Conservation (phyloP, 2,329 filamentous ascomycete species). For the Penicillium sp. region DNA sequence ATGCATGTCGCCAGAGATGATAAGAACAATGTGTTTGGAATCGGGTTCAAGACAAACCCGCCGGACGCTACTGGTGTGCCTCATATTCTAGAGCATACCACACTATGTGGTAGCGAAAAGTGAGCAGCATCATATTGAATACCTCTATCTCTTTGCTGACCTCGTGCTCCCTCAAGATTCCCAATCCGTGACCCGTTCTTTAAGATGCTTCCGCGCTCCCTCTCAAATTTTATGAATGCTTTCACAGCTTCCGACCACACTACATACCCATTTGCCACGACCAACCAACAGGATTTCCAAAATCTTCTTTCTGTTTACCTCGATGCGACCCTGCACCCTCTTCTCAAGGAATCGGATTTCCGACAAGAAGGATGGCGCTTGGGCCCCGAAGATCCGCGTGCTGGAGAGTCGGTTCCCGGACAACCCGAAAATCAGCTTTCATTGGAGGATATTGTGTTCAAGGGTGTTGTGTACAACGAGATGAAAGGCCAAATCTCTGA, state of each 20-base stretch:
- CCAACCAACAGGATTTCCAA: slow-evolving; percentile 90
- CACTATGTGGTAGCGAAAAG: slow-evolving; percentile 92
- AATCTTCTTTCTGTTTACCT: slow-evolving; percentile 97
- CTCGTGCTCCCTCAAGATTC: slow-evolving; percentile 57
- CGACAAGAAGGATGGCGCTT: slow-evolving; percentile 96
- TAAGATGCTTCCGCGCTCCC: slow-evolving; percentile 96
- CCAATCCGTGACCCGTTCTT: slow-evolving; percentile 99
- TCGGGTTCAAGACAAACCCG: slow-evolving; percentile 98
- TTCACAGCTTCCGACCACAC: slow-evolving; percentile 96
- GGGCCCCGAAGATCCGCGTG: slow-evolving; percentile 81
- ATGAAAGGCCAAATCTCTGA: slow-evolving; percentile 99
- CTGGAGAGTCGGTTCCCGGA: slow-evolving; percentile 49
- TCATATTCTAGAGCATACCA: slow-evolving; percentile 97
- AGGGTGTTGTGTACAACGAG: slow-evolving; percentile 98
- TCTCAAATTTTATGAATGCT: slow-evolving; percentile 99
- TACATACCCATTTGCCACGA: slow-evolving; percentile 96
- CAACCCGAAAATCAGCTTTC: slow-evolving; percentile 60
- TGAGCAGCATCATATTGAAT: slow-evolving; percentile 42
- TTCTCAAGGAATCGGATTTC: slow-evolving; percentile 89
- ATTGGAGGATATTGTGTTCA: slow-evolving; percentile 71
- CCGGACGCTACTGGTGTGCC: slow-evolving; percentile 94
- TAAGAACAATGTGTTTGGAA: slow-evolving; percentile 98
- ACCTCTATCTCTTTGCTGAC: slow-evolving; percentile 13
- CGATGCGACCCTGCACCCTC: slow-evolving; percentile 85
- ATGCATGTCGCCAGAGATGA: slow-evolving; percentile 93